Evolutionary conservation across 2,329 filamentous ascomycete species (phyloP), one percentile per base, ranked within the genome.

Genomic region (Sporothrix brasiliensis): DNA sequence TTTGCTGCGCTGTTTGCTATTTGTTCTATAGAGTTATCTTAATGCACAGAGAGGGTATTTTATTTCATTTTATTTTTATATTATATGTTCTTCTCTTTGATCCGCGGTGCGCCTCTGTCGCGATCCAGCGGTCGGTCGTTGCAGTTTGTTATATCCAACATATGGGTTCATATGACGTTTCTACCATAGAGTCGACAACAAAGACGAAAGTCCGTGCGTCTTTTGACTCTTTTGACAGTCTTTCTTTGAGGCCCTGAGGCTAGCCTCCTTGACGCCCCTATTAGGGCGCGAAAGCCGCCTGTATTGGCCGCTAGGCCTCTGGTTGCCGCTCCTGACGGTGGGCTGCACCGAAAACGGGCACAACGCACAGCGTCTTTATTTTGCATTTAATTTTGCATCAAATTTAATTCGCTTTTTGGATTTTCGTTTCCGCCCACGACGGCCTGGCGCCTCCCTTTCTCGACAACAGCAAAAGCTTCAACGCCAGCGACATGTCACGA

Each of bases 311-410:
- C 56, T 61, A 44, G 34, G n/a, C 56, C 30, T 11, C 56, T 49
- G 44, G 49, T 5, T 50, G 49, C 49, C 19, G 49, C 49, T 5
- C 19, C 16, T 10, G n/a, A 16, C 53, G 27, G 21, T 27, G 21
- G 58, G 60, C 60, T 65, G 24, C 61, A 65, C 61, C 61, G 58
- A 63, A 63, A 63, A 63, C 58, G 39, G 54, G 21, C 58, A 47
- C 11, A 47, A 27, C 47, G 21, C 58, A 63, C 39, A 47, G 58
- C 39, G 39, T 21, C 39, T 21, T 7, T 63, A 49, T 63, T 65
- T 50, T 19, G 27, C 19, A 70, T 50, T 70, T 56, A 56, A 58
- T 19, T 67, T 52, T 44, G 13, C 44, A n/a, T 70, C 49, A n/a
- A 65, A 49, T 63, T 68, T 68, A 34, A 63, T 53, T 63, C 56